Conservation (phyloP, 169 alveolate species). For the Perkinsus marinus region DNA sequence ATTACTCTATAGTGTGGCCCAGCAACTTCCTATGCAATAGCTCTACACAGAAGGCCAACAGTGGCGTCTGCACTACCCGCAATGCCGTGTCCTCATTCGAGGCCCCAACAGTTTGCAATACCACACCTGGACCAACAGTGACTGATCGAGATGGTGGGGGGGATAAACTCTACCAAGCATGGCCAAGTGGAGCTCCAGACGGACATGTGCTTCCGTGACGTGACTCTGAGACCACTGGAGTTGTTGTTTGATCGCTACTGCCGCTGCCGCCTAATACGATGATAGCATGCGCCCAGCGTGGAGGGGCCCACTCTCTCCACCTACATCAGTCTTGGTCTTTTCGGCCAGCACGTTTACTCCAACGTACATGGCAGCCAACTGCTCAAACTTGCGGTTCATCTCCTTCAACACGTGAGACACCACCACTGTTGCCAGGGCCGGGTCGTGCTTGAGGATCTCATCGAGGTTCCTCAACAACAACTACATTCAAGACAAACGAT, state of each 20-base stretch:
- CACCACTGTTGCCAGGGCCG: neutral
- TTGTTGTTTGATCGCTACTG: neutral
- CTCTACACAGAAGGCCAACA: neutral
- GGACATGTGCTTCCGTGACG: neutral
- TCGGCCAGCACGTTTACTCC: neutral
- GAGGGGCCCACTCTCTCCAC: neutral
- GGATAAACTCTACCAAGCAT: neutral
- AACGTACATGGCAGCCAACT: neutral
- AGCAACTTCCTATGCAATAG: neutral
- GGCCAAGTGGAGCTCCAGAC: neutral
- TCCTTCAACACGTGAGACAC: neutral
- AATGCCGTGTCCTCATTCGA: neutral
- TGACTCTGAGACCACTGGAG: neutral
- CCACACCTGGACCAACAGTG: neutral
- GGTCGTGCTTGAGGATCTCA: neutral
- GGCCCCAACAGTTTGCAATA: neutral
- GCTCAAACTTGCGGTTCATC: neutral
- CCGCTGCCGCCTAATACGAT: neutral
- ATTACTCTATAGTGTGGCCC: neutral
- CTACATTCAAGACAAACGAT: neutral
- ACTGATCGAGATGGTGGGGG: no score
- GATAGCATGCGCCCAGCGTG: neutral
- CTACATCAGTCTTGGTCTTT: neutral
- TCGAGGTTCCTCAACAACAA: neutral
- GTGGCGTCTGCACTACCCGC: neutral